phyloP scores from a whole-genome alignment of 1,284 basidiomycete species.

The Pseudozyma sp. region DNA sequence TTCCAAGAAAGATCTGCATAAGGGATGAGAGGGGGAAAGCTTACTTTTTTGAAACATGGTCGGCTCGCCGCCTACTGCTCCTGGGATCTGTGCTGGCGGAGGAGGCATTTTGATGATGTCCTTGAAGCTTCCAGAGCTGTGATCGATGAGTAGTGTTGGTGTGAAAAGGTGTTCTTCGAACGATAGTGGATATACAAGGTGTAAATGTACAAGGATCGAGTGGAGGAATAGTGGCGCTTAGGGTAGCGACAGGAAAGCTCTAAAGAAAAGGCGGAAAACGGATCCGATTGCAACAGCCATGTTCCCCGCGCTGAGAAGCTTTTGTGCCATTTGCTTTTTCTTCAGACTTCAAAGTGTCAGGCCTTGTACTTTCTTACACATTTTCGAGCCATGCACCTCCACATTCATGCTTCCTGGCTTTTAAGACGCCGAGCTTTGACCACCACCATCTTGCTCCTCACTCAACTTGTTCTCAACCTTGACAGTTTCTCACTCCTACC shows the following conservation, averaged over 20 bases:
- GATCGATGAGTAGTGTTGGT: not conserved
- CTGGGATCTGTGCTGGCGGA: slow-evolving; percentile 46
- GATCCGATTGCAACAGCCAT: not conserved
- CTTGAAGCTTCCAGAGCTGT: too few relatives aligned
- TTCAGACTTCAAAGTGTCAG: not conserved
- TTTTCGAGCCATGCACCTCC: not conserved
- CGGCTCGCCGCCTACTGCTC: slow-evolving; percentile 42
- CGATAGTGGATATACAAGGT: not conserved
- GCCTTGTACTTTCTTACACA: not conserved
- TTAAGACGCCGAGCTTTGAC: not conserved
- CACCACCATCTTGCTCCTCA: slow-evolving; percentile 1
- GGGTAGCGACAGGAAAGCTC: not conserved
- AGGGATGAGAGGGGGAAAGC: not conserved
- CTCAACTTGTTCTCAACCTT: not conserved
- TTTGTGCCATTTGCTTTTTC: not conserved
- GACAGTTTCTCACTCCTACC: not conserved
- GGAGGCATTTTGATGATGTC: slow-evolving; percentile 28
- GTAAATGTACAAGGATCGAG: not conserved
- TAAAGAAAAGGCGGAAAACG: not conserved
- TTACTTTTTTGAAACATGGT: slow-evolving; percentile 54
- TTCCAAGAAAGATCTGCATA: not conserved
- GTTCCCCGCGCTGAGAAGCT: not conserved
- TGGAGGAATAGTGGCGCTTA: not conserved
- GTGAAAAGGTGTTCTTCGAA: not conserved
- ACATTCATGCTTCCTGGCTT: not conserved